Base-by-base conservation (phyloP, 495 filamentous ascomycete species). In the Penicillium bialowiezense region DNA sequence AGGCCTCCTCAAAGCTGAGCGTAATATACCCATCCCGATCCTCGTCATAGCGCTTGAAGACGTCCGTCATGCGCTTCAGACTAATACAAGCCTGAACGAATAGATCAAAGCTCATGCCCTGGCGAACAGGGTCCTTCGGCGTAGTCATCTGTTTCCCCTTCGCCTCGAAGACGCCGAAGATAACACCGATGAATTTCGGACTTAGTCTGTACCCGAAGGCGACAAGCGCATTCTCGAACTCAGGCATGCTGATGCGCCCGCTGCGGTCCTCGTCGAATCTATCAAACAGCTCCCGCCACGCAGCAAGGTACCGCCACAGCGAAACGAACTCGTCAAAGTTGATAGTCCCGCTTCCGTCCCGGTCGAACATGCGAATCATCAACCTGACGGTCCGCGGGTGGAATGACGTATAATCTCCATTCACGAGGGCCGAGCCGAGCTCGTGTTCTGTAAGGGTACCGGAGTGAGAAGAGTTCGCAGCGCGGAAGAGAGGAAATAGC, bases 331-430 rank as follows among this genome's bases (percentile, higher is more conserved):
- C 93, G 54, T 96, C 85, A 64, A 96, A 98, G 40, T 83, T 88
- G 62, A 98, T 96, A 5, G 83, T 88, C 38, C 92, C 91, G 46
- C 80, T 87, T 48, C 88, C 85, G 72, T 96, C 87, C 6, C 71
- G 65, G 72, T 97, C 93, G 70, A 98, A 98, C 93, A 97, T 97
- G 62, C 79, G 83, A 52, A 97, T 96, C 93, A 98, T 97, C 90
- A 96, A 95, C 51, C 86, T 86, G 48, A 98, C 90, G 3, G 93
- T 98, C 55, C 96, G 88, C n/a, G 86, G 83, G 70, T 98, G 95
- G 66, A 98, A 98, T 4, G 87, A 80, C 5, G 89, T 87, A 78
- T 85, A 97, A 73, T 98, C 93, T 35, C 90, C 92, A 66, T 98
- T 98, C 33, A 98, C 95, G 7, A 98, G 83, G 9, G 93, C 93